These are phyloP conservation scores for Crotalaria pallida DNA, from an alignment of 306 rosid species.

Conservation along the genomic window DNA sequence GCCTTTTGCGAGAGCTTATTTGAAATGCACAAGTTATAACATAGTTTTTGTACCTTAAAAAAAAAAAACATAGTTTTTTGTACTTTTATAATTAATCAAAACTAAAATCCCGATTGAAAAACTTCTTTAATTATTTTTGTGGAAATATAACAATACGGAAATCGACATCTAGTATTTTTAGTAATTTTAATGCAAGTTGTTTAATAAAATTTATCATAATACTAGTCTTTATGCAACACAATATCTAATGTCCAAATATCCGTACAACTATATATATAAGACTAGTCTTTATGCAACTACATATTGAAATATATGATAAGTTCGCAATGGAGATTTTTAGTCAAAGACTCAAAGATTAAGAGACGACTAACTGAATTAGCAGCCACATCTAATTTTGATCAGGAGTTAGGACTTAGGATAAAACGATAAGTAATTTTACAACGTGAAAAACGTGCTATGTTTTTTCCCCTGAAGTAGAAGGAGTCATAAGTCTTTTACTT, in stretches of 20 bases:
- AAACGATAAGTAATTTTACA: neutral
- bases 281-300: neutral
- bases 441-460: slow-evolving; percentile 16
- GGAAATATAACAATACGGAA: neutral
- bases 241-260: neutral
- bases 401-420: no score
- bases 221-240: neutral
- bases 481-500: neutral
- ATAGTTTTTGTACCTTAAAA: no score
- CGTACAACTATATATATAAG: neutral
- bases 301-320: neutral
- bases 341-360: neutral
- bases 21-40: neutral
- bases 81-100: neutral
- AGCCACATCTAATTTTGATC: slow-evolving; percentile 12
- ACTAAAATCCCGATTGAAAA: neutral
- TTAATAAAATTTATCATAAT: neutral
- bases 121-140: neutral
- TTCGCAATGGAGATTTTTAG: neutral
- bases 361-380: neutral
- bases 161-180: neutral
- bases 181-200: neutral
- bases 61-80: neutral
- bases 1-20: neutral
- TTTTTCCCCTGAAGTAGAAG: neutral